phyloP scores from a whole-genome alignment of 2,329 filamentous ascomycete genomes.

The Scolecobasidium constrictum region DNA sequence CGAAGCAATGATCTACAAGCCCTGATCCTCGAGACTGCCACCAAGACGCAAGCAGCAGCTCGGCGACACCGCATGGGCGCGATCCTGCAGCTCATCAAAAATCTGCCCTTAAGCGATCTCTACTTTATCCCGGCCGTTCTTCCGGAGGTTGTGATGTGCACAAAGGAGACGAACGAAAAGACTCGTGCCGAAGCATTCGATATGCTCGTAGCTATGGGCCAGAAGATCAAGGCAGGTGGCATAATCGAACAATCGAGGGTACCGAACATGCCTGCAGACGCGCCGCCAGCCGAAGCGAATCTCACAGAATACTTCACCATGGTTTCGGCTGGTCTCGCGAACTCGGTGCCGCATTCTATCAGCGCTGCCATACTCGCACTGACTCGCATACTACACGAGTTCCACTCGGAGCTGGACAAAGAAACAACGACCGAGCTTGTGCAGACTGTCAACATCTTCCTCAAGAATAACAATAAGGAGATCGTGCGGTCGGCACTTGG shows the following conservation, averaged over 20 bases:
- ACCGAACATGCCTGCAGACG: conserved; percentile 72
- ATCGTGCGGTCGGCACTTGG: conserved; percentile 91
- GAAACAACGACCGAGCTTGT: conserved; percentile 74
- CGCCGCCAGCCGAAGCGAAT: conserved; percentile 64
- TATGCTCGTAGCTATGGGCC: conserved; percentile 76
- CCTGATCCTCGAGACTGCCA: conserved; percentile 67
- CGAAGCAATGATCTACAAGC: conserved; percentile 69
- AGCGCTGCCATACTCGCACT: conserved; percentile 93
- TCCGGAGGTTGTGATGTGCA: conserved; percentile 89
- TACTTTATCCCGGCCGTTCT: conserved; percentile 90
- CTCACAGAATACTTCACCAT: conserved; percentile 97
- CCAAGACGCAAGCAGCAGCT: conserved; percentile 78
- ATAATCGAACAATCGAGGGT: conserved; percentile 79
- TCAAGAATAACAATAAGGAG: conserved; percentile 92
- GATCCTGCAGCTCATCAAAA: conserved; percentile 68
- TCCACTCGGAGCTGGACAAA: conserved; percentile 57
- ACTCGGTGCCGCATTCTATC: conserved; percentile 91
- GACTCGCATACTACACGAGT: conserved; percentile 87
- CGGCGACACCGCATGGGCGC: conserved; percentile 78
- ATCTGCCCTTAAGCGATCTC: conserved; percentile 64
- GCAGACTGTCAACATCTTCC: conserved; percentile 89
- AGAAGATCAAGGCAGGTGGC: conserved; percentile 65
- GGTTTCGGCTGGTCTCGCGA: conserved; percentile 90
- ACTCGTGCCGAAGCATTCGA: conserved; percentile 84
- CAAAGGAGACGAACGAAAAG: conserved; percentile 96